Evolutionary conservation across 306 rosid genomes (phyloP), one percentile per base, ranked within the genome.

Genomic region (Neltuma alba): DNA sequence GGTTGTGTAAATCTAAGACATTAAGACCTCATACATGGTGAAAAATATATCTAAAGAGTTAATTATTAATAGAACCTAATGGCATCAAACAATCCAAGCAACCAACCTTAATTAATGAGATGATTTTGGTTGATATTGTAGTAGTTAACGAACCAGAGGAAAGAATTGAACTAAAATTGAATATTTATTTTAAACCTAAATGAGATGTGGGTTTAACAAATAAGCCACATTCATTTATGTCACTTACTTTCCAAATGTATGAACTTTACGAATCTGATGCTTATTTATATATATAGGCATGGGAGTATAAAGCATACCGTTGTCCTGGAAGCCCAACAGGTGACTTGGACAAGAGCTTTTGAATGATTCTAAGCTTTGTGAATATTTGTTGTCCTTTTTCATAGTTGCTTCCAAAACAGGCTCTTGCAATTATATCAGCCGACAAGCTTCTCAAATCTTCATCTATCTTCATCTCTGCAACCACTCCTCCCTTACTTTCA

Each of bases 341-440:
- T 11, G 52, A 31, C 10, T 72, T 80, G 79, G 90, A 83, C 85
- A 93, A 40, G 81, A 85, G 18, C 14, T 45, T 62, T 81, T 88
- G 91, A 74, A 93, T 86, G 57, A 87, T 72, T 82, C 90, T 89
- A 20, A 93, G 91, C 83, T 85, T 90, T 55, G 79, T 62, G 83
- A 91, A 91, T 45, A 91, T 87, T 72, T 89, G 86, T 74, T 85
- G 85, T 20, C 95, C 98, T 54, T 87, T 80, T 3, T 65, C 60
- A 81, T 87, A 93, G 63, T 80, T 86, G 85, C 93, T 91, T 37
- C 95, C 97, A 61, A 93, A 91, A 77, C 90, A 92, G 21, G 94
- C 88, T 73, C 78, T 88, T 0, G 92, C 85, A 58, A 90, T 89
- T 75, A 92, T 85, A 62, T 89, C 91, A 0, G 88, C 93, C 0